Conservation (phyloP, 176 grass and related monocot genomes). For the Lolium perenne region DNA sequence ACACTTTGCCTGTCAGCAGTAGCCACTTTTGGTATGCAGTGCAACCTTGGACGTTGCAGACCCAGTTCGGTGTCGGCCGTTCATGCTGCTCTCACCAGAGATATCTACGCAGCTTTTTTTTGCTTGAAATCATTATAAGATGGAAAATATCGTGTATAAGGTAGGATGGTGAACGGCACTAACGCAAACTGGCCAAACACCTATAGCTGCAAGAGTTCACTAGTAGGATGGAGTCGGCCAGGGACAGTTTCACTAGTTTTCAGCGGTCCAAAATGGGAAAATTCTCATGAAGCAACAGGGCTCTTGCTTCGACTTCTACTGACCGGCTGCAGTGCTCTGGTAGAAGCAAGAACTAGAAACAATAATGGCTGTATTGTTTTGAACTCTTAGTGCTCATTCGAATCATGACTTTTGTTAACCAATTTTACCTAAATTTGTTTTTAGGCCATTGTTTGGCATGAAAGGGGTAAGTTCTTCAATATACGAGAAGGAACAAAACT, state of each 20-base stretch:
- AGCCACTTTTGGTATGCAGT: conserved; percentile 25
- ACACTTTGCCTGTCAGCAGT: conserved; percentile 32
- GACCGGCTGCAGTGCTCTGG: not conserved
- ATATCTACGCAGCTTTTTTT: not conserved
- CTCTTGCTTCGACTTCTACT: not conserved
- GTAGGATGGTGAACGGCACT: not conserved
- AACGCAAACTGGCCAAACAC: not conserved
- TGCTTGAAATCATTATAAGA: not conserved
- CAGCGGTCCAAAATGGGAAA: not conserved
- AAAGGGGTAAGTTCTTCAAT: not conserved
- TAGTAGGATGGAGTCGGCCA: not conserved
- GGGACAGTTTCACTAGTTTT: not conserved
- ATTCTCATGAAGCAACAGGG: not conserved
- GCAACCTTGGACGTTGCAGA: conserved; percentile 3
- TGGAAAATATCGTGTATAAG: not conserved
- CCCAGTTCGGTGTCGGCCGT: conserved; percentile 9
- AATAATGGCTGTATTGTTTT: not conserved
- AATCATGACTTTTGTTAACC: not conserved
- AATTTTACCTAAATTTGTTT: not conserved
- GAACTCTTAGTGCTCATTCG: not conserved
- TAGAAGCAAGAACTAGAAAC: not conserved
- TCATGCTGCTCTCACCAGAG: conserved; percentile 30
- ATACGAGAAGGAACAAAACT: not conserved
- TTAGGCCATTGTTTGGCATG: not conserved
- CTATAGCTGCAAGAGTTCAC: not conserved